Base-by-base conservation (phyloP, 495 filamentous ascomycete species). In the Penicillium diatomitis region DNA sequence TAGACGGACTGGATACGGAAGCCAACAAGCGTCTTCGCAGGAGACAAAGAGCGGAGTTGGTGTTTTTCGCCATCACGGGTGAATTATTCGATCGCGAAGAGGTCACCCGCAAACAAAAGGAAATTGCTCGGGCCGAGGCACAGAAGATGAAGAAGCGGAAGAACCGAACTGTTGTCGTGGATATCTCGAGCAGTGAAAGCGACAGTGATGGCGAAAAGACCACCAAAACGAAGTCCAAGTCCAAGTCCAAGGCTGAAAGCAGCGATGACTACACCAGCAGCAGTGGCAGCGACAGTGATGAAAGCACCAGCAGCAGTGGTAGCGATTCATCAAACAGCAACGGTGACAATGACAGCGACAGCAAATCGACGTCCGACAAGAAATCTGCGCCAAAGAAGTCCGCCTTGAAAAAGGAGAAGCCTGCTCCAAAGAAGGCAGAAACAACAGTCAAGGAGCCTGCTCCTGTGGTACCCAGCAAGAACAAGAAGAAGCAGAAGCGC, bases 121-220 rank as follows among this genome's bases (percentile, higher is more conserved):
- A 61, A 46, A 56, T 55, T 8, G 66, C 59, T 8, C 65, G 64
- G 53, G 58, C 55, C 27, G 66, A 60, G 49, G 51, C 50, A 38
- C 29, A 47, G 8, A 58, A 56, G 39, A 67, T 71, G 53, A 76
- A 75, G 55, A 82, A 81, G 66, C 72, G 79, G 56, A 74, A 78
- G 57, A 82, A 82, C 46, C 56, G 71, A 49, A 75, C 68, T 41
- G 66, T 59, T 37, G 44, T 73, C 48, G 53, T 75, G n/a, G 68
- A 71, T 45, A 71, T 71, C 36, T 73, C 70, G 50, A 72, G 70
- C 58, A 74, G 69, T 44, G 69, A 70, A 31, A 71, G 65, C 41
- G 64, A 63, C 3, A 68, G 66, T 32, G 49, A 49, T 30, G 45
- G 32, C 0, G 49, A 44, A 2, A 42, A 49, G 27, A 39, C 46